phyloP scores from a whole-genome alignment of 108 stramenopile genomes.

The Pseudonitzschia pungens region DNA sequence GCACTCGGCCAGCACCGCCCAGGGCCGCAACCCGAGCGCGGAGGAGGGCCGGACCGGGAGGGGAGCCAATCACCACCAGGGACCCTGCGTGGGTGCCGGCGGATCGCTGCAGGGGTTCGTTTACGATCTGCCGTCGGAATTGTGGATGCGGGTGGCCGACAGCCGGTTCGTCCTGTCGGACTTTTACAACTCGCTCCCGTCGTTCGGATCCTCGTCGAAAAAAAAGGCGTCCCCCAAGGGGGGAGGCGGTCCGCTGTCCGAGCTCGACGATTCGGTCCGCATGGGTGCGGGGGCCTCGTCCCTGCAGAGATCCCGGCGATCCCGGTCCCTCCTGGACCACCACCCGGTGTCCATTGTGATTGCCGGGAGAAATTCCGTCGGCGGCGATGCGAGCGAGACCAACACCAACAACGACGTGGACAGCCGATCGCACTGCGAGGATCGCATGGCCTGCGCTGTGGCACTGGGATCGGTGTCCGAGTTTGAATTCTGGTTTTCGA shows the following conservation, averaged over 20 bases:
- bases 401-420: constrained; percentile 39
- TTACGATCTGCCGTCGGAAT: constrained; percentile 62
- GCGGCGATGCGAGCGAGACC: constrained; percentile 26
- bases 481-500: constrained; percentile 65
- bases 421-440: constrained; percentile 84
- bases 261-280: constrained; percentile 63
- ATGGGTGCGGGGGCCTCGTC: constrained; percentile 47
- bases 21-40: background rate
- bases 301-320: constrained; percentile 37
- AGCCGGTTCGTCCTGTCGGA: constrained; percentile 82
- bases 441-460: constrained; percentile 83
- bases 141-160: constrained; percentile 83
- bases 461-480: constrained; percentile 64
- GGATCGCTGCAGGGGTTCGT: constrained; percentile 76
- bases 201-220: constrained; percentile 5
- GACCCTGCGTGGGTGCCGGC: constrained; percentile 40
- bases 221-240: background rate
- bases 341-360: background rate
- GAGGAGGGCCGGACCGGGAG: background rate
- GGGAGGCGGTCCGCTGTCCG: constrained; percentile 43
- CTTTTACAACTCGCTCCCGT: constrained; percentile 68
- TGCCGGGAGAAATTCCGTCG: background rate
- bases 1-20: background rate
- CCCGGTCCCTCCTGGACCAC: constrained; percentile 6
- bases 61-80: background rate